A percentile compares a stretch with the other conserved stretches of the same genome.
Evolutionary conservation across 371 early-diverging fungal species (phyloP).

Genomic region (Amoeboradix gromovi): DNA sequence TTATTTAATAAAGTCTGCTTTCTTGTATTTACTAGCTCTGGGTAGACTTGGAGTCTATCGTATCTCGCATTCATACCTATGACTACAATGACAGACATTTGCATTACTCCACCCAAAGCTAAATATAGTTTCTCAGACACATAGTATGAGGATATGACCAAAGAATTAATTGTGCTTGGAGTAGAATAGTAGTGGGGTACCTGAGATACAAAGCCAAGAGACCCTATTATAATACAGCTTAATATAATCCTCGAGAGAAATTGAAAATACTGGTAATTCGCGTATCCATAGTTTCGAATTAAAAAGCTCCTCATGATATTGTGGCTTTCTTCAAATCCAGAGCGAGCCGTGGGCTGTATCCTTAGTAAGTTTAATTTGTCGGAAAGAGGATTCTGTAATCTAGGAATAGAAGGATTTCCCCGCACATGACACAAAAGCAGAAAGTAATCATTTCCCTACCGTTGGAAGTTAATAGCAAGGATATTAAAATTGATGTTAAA

Average conservation of each 20-base stretch:
- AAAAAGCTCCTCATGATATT: not conserved
- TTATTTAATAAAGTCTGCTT: not conserved
- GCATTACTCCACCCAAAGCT: not conserved
- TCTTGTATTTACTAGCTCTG: not conserved
- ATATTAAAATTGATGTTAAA: no score
- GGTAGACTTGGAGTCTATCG: not conserved
- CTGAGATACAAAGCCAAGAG: not conserved
- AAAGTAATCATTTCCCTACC: no score
- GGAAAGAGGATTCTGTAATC: no score
- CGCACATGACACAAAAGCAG: no score
- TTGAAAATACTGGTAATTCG: not conserved
- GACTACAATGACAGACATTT: not conserved
- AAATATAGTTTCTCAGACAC: not conserved
- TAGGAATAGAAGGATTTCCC: no score
- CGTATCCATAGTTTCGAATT: not conserved
- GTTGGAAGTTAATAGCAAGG: no score
- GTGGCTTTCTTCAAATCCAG: no score
- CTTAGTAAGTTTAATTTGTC: no score
- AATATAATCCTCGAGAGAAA: not conserved
- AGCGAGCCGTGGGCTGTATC: no score
- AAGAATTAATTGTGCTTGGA: not conserved
- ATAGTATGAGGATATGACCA: not conserved
- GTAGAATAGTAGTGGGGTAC: not conserved
- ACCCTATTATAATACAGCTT: not conserved
- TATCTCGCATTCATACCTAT: not conserved